Base-by-base conservation (phyloP, 208 protist species). In the Wallacemonas sp. region DNA sequence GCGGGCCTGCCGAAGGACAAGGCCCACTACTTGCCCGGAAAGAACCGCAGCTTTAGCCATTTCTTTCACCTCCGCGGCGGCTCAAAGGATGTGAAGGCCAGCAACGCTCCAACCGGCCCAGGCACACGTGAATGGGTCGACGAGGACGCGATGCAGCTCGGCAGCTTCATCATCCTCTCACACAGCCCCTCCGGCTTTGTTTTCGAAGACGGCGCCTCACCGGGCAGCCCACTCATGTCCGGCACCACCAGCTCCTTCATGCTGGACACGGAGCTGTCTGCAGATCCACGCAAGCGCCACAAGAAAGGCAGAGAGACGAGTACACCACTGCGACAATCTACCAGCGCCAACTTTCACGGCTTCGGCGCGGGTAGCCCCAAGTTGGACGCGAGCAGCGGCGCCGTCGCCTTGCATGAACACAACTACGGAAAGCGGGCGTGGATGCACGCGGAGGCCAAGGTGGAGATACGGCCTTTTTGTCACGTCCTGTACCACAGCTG, bases 401-500 rank as follows among this genome's bases (percentile, higher is more conserved):
- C 41, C 0, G 6, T 56, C 14, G 39, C 61, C 4, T 19, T 5
- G 12, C 73, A 75, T 44, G 60, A 66, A 38, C 79, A 79, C 59
- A 44, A 61, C 47, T 63, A 53, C 38, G 53, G 62, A 61, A 53
- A n/a, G 12, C 75, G 65, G 5, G 19, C 66, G 36, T 83, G 77
- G 77, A 72, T 77, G 72, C 55, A 60, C 12, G 67, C 70, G 15
- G 66, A 61, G 1, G 64, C 65, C 24, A 28, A 62, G 15, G 68
- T 75, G 31, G 71, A 82, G 45, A 70, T 64, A 27, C 65, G 62
- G 2, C 72, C 80, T 19, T 87, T 87, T 47, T 87, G 70, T 71
- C 59, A 67, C 38, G 66, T 87, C 0, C 70, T 83, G 19, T 66
- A 70, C 63, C 82, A 88, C 75, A 60, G 36, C 39, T 79, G 70